phyloP scores from a whole-genome alignment of 2,329 filamentous ascomycete species.

The Curvularia verruculosa region DNA sequence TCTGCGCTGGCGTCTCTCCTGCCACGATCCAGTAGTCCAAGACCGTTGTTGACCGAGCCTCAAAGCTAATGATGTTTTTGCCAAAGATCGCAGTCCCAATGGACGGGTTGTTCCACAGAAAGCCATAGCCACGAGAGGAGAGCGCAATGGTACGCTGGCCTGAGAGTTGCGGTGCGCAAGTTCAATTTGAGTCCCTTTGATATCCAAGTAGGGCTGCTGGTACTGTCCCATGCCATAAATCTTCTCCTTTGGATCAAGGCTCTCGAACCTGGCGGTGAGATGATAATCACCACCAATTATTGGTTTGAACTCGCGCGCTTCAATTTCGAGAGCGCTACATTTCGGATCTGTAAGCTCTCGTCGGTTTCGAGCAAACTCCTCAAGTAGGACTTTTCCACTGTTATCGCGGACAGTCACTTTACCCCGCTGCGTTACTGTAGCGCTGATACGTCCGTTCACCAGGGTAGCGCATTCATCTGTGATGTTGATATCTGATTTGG shows the following conservation, averaged over 20 bases:
- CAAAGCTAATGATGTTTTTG: slow-evolving; percentile 66
- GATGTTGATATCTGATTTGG: slow-evolving; percentile 9
- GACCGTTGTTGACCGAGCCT: slow-evolving; percentile 62
- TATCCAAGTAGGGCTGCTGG: slow-evolving; percentile 67
- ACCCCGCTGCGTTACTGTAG: slow-evolving; percentile 54
- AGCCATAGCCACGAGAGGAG: slow-evolving; percentile 65
- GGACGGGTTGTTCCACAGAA: slow-evolving; percentile 71
- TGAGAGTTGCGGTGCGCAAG: slow-evolving; percentile 71
- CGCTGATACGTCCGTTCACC: slow-evolving; percentile 58
- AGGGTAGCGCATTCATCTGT: slow-evolving; percentile 48
- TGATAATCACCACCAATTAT: slow-evolving; percentile 61
- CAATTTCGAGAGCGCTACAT: slow-evolving; percentile 62
- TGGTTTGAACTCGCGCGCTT: slow-evolving; percentile 64
- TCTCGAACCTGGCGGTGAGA: slow-evolving; percentile 65
- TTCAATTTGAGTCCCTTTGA: slow-evolving; percentile 68
- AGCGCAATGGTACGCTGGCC: slow-evolving; percentile 66
- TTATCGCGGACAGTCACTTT: slow-evolving; percentile 58
- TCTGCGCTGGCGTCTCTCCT: slow-evolving; percentile 61
- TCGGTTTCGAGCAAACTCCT: slow-evolving; percentile 61
- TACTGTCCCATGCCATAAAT: slow-evolving; percentile 75
- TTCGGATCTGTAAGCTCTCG: slow-evolving; percentile 62
- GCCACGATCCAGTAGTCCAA: slow-evolving; percentile 71
- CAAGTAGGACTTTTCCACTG: slow-evolving; percentile 54
- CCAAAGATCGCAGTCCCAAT: slow-evolving; percentile 67
- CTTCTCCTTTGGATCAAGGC: slow-evolving; percentile 60